phyloP scores from a whole-genome alignment of 371 early-diverging fungal species.

The Mucor velutinosus region DNA sequence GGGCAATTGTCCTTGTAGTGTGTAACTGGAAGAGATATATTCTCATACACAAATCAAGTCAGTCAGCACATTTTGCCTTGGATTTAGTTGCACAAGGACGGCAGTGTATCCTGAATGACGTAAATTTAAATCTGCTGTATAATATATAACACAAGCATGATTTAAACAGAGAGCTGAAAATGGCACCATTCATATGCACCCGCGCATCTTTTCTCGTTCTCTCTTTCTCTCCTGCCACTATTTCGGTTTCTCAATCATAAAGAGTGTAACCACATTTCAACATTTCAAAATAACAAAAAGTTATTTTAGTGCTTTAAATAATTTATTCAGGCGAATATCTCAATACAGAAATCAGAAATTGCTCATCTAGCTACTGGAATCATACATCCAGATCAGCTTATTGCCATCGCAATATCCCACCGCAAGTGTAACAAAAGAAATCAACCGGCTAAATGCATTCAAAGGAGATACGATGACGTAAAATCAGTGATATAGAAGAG shows the following conservation, averaged over 20 bases:
- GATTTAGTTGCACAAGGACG: background rate
- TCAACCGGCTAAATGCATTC: background rate
- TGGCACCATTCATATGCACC: background rate
- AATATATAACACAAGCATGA: background rate
- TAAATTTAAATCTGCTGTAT: background rate
- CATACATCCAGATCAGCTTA: background rate
- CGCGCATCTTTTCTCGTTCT: background rate
- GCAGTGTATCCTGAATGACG: background rate
- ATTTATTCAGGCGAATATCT: background rate
- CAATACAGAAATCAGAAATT: background rate
- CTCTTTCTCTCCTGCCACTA: background rate
- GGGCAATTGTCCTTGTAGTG: background rate
- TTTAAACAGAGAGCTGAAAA: background rate
- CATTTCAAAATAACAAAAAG: background rate
- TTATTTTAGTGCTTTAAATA: background rate
- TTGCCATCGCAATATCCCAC: background rate
- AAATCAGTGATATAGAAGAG: background rate
- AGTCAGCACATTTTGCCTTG: background rate
- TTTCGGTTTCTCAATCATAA: background rate
- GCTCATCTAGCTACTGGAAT: background rate
- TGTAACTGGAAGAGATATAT: background rate
- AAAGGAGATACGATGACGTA: constrained; percentile 7
- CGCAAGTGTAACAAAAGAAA: background rate
- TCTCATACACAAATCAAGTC: constrained; percentile 4
- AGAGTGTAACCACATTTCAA: background rate